These are phyloP conservation scores for Mucor saturninus DNA, from an alignment of 371 early-diverging fungal genomes.

Conservation along the genomic window DNA sequence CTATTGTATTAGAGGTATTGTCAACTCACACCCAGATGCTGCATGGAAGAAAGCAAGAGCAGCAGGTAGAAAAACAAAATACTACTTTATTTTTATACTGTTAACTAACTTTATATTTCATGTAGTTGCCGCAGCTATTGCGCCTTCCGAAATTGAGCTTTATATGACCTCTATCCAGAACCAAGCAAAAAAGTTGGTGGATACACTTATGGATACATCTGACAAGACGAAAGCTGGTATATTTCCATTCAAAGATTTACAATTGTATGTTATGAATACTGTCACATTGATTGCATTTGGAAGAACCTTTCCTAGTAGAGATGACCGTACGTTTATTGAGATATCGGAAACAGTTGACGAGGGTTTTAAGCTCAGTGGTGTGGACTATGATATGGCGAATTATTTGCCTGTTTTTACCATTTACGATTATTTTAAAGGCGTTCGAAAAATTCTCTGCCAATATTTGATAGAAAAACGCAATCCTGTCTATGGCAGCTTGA, in stretches of 20 bases:
- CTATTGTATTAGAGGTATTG: neutral
- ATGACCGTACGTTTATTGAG: constrained; percentile 15
- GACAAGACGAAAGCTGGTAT: neutral
- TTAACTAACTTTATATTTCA: neutral
- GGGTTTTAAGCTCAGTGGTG: constrained; percentile 6
- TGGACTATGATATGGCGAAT: constrained; percentile 12
- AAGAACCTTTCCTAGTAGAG: neutral
- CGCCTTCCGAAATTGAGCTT: constrained; percentile 15
- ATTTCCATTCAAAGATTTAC: constrained; percentile 9
- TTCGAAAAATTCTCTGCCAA: neutral
- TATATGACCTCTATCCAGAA: constrained; percentile 3
- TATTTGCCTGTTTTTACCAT: constrained; percentile 16
- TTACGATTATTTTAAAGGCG: constrained; percentile 3
- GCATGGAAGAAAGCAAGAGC: neutral
- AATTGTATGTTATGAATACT: constrained; percentile 16
- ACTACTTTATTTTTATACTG: neutral
- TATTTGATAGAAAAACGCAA: constrained; percentile 2
- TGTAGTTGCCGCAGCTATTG: constrained; percentile 7
- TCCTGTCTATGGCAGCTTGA: constrained; percentile 5
- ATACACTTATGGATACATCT: constrained; percentile 2
- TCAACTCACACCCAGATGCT: neutral
- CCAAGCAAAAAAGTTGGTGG: constrained; percentile 5
- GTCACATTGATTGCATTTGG: constrained; percentile 9
- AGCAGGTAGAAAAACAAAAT: neutral
- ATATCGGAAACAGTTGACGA: neutral